These are phyloP conservation scores for Globisporangium paddicum DNA, from an alignment of 352 stramenopile species.

Conservation along the genomic window DNA sequence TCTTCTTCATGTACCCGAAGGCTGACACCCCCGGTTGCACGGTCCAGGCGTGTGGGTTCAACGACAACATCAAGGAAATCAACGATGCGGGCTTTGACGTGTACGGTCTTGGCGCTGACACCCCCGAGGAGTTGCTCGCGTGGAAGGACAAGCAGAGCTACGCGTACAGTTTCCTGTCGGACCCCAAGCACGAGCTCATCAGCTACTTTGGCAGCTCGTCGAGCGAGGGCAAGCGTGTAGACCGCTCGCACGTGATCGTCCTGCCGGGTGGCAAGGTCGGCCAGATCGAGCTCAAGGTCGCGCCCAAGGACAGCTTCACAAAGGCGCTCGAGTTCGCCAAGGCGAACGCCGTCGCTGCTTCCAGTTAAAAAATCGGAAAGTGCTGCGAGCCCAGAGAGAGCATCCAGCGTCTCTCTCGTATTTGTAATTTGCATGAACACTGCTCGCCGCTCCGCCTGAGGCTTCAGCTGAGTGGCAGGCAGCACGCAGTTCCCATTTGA, in stretches of 20 bases:
- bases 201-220: conserved; percentile 73
- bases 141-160: conserved; percentile 83
- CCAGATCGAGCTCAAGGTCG: conserved; percentile 67
- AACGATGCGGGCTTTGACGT: conserved; percentile 74
- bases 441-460: not conserved
- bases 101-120: conserved; percentile 74
- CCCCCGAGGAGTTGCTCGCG: conserved; percentile 51
- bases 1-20: conserved; percentile 90
- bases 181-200: conserved; percentile 76
- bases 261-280: conserved; percentile 68
- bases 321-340: conserved; percentile 67
- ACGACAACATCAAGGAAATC: conserved; percentile 76
- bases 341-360: conserved; percentile 5
- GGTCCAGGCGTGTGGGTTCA: conserved; percentile 80
- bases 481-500: not conserved
- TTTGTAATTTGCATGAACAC: not conserved
- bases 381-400: not conserved
- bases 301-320: conserved; percentile 75
- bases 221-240: conserved; percentile 49
- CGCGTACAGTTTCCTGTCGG: conserved; percentile 76
- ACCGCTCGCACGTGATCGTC: conserved; percentile 84
- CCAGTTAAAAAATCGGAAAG: conserved; percentile 6
- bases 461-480: not conserved
- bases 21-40: conserved; percentile 83
- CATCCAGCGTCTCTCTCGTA: not conserved